Percentiles rank a stretch among this genome's conserved stretches.
phyloP scores from a whole-genome alignment of 495 filamentous ascomycete genomes.

The Beverwykella pulmonaria region DNA sequence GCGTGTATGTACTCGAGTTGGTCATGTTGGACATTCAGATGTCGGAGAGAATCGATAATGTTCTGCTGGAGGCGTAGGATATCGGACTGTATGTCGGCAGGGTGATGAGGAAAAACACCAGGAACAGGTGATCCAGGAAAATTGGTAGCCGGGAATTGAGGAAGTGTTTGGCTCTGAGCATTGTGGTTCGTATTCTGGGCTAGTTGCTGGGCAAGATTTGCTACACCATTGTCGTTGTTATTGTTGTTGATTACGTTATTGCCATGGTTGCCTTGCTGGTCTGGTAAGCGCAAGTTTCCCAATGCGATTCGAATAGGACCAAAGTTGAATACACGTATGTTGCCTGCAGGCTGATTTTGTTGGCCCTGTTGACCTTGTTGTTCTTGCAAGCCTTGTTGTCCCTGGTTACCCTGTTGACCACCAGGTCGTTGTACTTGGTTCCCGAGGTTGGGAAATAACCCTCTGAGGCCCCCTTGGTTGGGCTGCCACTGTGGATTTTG shows the following conservation, averaged over 20 bases:
- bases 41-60: conserved; percentile 35
- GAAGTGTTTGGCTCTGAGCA: neutral
- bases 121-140: neutral
- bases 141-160: neutral
- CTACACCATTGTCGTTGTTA: conserved; percentile 34
- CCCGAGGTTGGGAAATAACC: conserved; percentile 9
- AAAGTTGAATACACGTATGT: conserved; percentile 59
- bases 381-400: conserved; percentile 6
- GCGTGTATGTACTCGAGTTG: conserved; percentile 34
- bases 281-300: conserved; percentile 51
- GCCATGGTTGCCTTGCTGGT: conserved; percentile 24
- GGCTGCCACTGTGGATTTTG: conserved; percentile 11
- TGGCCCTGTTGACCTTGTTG: conserved; percentile 19
- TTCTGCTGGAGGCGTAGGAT: conserved; percentile 38
- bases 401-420: conserved; percentile 17
- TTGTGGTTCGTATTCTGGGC: conserved; percentile 13
- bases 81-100: conserved; percentile 35
- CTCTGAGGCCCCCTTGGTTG: neutral
- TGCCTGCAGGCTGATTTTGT: conserved; percentile 42
- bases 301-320: conserved; percentile 59
- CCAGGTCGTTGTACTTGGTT: conserved; percentile 3
- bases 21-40: conserved; percentile 33
- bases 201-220: conserved; percentile 25
- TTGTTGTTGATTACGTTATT: conserved; percentile 28
- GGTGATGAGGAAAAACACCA: conserved; percentile 4